phyloP scores from a whole-genome alignment of 768 basidiomycete genomes.

The Suillus subluteus region DNA sequence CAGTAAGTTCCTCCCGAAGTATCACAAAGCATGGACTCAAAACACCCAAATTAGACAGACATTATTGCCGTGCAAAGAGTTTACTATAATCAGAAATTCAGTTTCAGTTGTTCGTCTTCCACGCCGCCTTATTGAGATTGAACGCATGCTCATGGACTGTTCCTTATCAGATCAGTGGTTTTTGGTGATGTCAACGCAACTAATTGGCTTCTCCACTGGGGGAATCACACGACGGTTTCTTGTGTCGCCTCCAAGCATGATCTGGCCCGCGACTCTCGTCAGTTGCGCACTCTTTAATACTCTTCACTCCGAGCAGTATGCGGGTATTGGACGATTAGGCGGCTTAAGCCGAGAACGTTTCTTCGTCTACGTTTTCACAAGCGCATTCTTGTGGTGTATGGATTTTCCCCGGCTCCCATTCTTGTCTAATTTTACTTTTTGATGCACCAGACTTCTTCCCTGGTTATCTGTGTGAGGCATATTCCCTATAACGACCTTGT shows the following conservation, averaged over 20 bases:
- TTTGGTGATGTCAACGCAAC: conserved; percentile 72
- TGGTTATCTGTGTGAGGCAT: conserved; percentile 44
- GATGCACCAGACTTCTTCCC: conserved; percentile 43
- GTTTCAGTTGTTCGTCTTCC: conserved; percentile 54
- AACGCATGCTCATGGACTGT: conserved; percentile 5
- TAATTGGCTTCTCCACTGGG: conserved; percentile 85
- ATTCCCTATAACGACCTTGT: not conserved
- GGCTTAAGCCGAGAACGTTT: conserved; percentile 78
- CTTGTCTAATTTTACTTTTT: conserved; percentile 6
- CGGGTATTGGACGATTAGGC: conserved; percentile 61
- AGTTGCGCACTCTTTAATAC: conserved; percentile 80
- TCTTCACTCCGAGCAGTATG: conserved; percentile 69
- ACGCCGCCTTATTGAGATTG: conserved; percentile 3
- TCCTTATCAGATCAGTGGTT: conserved; percentile 71
- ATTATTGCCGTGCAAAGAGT: conserved; percentile 78
- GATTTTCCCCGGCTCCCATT: not conserved
- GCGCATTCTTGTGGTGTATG: conserved; percentile 64
- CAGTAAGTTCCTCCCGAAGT: conserved; percentile 37
- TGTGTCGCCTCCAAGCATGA: conserved; percentile 57
- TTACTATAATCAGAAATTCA: conserved; percentile 67
- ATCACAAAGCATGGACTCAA: conserved; percentile 9
- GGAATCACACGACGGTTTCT: conserved; percentile 77
- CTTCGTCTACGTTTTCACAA: conserved; percentile 67
- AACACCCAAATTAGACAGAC: conserved; percentile 48
- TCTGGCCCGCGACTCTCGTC: conserved; percentile 80